Evolutionary conservation across 345 rosid species (phyloP), one percentile per base, ranked within the genome.

Genomic region (Brassica rapa): DNA sequence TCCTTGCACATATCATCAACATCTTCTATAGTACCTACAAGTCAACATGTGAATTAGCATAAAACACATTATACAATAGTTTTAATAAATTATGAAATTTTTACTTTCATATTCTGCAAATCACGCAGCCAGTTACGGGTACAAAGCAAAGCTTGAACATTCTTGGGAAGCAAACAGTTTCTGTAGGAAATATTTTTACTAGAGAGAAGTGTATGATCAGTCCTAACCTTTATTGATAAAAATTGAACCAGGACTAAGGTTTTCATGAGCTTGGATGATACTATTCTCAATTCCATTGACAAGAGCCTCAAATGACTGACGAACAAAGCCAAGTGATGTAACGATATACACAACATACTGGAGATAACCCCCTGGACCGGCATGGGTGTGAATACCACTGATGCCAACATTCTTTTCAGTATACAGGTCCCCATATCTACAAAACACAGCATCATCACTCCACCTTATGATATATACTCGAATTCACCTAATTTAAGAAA

Each of bases 281-380:
- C 91, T 88, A 60, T 86, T 86, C 89, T 93, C 99, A 43, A 95
- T 95, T 62, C 99, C 99, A 87, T 93, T 91, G 7, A 95, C 99
- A 78, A 95, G 83, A 35, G 77, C 94, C 86, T 93, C 98, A 85
- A 95, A 95, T 23, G 98, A 95, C 84, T 93, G 96, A 21, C 89
- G 90, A 67, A 95, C 98, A 80, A 93, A 95, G 55, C 99, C 99
- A 68, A 95, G 89, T 41, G 99, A 95, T 59, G 99, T 93, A 29
- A 95, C 84, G 6, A 90, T 85, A 84, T 95, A 95, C 39, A 86
- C 89, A 74, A 93, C 87, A 77, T 95, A 95, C 81, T 95, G 99
- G 67, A 95, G 97, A 82, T 91, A 95, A 15, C 97, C 99, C 51
- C 98, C 99, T 10, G 99, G 97, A 67, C 99, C 99, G 8, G 99